Evolutionary conservation across 768 basidiomycete species (phyloP), one percentile per base, ranked within the genome.

Genomic region (Boletus sensibilis): DNA sequence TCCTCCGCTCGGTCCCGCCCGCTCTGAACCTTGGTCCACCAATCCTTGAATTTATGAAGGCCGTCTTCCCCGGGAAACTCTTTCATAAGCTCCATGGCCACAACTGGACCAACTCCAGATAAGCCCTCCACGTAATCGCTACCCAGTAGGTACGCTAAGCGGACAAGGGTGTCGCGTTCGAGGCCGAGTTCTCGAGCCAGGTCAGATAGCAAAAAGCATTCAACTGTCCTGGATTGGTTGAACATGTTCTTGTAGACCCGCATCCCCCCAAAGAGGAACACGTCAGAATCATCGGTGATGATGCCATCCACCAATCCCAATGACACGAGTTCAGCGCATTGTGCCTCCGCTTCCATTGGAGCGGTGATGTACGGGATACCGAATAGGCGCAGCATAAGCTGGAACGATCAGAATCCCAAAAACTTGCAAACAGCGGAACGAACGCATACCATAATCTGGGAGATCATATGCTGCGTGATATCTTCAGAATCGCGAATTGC

Each of bases 241-340:
- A 99, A 99, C 90, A 99, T 96, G 71, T 99, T 98, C 75, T 96
- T 97, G 81, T 90, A 97, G 20, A 98, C 92, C n/a, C 94, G 87
- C 61, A 82, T 74, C 23, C 93, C 96, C 33, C 97, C 97, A 63
- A 99, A 99, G 47, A 99, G 86, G 74, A 99, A 99, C 47, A 98
- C 94, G 67, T 99, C 97, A 5, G 94, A 97, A 72, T 99, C 97
- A 70, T 99, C 97, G 0, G 97, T 99, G 70, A 99, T 98, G 52
- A 99, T 90, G 0, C 97, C 97, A 60, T 99, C 94, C 37, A 97
- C 96, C 29, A 98, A 79, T 16, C 86, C 84, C 14, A 98, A 79
- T 5, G 83, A 76, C 9, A 93, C 87, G 10, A 99, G 86, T 62
- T 92, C 87, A 1, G 97, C 96, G 67, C 97, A 99, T 71, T 99